A percentile compares a stretch with the other conserved stretches of the same genome.
Evolutionary conservation across 345 rosid genomes (phyloP).

Genomic region (Gossypium herbaceum): DNA sequence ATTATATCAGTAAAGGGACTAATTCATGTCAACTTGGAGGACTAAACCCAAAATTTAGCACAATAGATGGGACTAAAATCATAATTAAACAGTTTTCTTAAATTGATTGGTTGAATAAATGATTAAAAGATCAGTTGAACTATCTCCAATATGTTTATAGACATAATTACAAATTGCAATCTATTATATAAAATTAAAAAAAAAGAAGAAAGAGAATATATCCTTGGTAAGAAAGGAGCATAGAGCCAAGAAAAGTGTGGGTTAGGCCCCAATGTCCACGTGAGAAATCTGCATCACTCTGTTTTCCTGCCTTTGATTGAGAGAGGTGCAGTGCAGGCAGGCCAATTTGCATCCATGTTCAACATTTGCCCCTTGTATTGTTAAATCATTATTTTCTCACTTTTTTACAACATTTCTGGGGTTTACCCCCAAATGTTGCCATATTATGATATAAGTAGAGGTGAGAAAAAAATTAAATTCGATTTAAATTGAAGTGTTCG

Average conservation of each 20-base stretch:
- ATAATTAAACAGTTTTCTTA: background rate
- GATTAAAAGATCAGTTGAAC: background rate
- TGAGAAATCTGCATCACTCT: background rate
- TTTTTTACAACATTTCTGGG: too few species aligned
- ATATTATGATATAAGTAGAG: too few species aligned
- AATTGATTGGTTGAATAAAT: background rate
- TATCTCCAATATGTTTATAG: conserved; percentile 7
- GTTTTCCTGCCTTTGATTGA: conserved; percentile 1
- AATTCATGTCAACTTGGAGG: background rate
- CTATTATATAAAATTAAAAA: background rate
- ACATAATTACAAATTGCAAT: conserved; percentile 1
- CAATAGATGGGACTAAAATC: background rate
- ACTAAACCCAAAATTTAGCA: background rate
- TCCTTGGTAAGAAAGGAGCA: background rate
- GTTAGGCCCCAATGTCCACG: background rate
- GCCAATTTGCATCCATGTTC: background rate
- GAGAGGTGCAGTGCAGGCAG: background rate
- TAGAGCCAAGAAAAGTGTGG: conserved; percentile 14
- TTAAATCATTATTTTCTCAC: background rate
- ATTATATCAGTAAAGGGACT: background rate
- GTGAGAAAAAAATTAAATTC: too few species aligned
- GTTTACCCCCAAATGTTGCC: too few species aligned
- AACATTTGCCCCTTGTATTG: background rate
- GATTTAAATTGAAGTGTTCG: too few species aligned
- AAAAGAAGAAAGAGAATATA: background rate